A percentile compares a stretch with the other conserved stretches of the same genome.
Evolutionary conservation across 495 filamentous ascomycete genomes (phyloP).

Genomic region (Daldinia bambusicola): DNA sequence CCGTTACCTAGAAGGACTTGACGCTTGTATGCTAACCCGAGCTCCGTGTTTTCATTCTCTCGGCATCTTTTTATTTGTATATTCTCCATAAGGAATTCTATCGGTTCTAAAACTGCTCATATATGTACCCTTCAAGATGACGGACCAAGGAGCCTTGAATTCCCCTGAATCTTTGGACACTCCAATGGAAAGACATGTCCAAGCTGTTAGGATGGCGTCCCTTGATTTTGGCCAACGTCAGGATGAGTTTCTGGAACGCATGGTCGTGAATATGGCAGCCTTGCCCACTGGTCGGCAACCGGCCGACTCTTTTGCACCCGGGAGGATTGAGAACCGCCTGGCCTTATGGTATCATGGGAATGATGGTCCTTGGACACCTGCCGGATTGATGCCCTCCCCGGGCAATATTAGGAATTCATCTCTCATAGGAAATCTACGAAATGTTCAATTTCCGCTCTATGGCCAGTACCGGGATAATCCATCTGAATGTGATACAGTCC

Average conservation of each 20-base stretch:
- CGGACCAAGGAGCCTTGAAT: conserved; percentile 35
- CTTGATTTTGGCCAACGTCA: conserved; percentile 27
- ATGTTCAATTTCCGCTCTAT: conserved; percentile 18
- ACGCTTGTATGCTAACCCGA: conserved; percentile 8
- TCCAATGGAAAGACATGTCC: conserved; percentile 31
- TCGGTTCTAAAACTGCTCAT: conserved; percentile 10
- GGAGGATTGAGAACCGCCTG: conserved; percentile 40
- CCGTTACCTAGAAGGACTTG: not conserved
- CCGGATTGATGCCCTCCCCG: conserved; percentile 31
- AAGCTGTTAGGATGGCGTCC: conserved; percentile 15
- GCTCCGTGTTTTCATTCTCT: conserved; percentile 6
- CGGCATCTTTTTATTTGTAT: conserved; percentile 14
- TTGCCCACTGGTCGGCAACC: conserved; percentile 23
- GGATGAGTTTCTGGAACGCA: conserved; percentile 28
- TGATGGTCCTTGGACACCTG: conserved; percentile 55
- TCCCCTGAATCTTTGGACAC: conserved; percentile 34
- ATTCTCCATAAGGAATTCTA: not conserved
- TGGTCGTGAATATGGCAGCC: conserved; percentile 22
- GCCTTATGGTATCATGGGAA: conserved; percentile 50
- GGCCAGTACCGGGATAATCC: conserved; percentile 41
- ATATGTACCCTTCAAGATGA: conserved; percentile 29
- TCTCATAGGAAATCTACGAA: conserved; percentile 22
- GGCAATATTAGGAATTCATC: conserved; percentile 29
- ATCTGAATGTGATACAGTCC: conserved; percentile 68
- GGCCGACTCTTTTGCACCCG: conserved; percentile 25